These are phyloP conservation scores for Globisporangium nunn DNA, from an alignment of 352 stramenopile genomes.

Conservation along the genomic window DNA sequence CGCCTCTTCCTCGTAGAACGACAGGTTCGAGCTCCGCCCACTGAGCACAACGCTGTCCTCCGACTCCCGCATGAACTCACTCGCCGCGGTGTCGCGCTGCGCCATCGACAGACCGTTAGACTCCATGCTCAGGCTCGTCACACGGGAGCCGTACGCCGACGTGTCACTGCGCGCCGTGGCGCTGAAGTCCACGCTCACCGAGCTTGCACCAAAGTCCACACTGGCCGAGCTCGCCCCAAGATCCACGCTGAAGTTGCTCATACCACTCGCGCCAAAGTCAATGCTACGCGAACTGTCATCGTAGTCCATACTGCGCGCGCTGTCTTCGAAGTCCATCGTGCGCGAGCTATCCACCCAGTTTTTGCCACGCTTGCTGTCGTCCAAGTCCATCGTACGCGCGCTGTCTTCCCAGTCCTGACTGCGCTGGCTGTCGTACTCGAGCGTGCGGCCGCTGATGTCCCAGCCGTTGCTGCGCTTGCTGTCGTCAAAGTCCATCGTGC, in stretches of 20 bases:
- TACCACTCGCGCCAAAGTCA: conserved; percentile 3
- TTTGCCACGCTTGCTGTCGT: no score
- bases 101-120: conserved; percentile 21
- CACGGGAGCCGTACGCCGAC: conserved; percentile 6
- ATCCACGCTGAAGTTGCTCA: not conserved
- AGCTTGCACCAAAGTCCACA: conserved; percentile 1
- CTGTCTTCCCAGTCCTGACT: no score
- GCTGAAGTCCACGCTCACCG: conserved; percentile 1
- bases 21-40: conserved; percentile 22
- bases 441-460: no score
- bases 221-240: not conserved
- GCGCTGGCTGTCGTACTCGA: no score
- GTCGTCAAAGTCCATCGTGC: conserved; percentile 1
- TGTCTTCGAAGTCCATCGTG: conserved; percentile 1
- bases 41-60: conserved; percentile 18
- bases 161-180: not conserved
- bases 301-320: conserved; percentile 1
- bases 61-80: conserved; percentile 27
- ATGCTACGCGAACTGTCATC: not conserved
- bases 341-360: not conserved
- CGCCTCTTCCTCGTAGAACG: conserved; percentile 20
- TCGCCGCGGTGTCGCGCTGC: conserved; percentile 25
- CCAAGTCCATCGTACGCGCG: no score
- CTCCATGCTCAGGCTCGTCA: conserved; percentile 18
- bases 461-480: no score